Conservation (phyloP, 2,329 filamentous ascomycete species). For the Lasiodiplodia sp. region DNA sequence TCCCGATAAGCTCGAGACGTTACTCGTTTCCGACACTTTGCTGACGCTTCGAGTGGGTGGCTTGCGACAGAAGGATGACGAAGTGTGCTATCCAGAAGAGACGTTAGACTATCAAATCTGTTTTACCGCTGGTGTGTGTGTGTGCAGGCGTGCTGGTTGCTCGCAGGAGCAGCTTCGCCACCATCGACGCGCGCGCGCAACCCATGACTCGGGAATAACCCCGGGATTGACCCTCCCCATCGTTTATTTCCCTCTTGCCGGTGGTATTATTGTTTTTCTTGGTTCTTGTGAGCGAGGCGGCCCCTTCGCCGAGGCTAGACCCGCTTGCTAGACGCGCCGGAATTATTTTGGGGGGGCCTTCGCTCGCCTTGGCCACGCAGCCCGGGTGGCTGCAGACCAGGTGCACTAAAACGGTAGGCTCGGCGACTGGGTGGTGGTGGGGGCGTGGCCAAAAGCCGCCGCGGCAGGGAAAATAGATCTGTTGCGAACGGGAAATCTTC, state of each 20-base stretch:
- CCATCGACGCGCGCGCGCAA: neutral
- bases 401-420: neutral
- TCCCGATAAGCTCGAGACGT: neutral
- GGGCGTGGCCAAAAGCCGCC: constrained; percentile 10
- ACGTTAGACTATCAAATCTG: neutral
- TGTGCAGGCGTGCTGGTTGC: neutral
- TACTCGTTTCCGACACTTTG: neutral
- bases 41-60: neutral
- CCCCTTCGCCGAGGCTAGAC: neutral
- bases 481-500: neutral
- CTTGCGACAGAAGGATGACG: neutral
- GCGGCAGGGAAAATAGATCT: neutral
- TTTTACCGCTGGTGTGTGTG: neutral
- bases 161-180: neutral
- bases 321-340: neutral
- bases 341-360: neutral
- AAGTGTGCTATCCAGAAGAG: neutral
- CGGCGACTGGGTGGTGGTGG: neutral
- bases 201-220: neutral
- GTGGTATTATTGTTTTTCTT: neutral
- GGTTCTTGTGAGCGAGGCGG: neutral
- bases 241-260: neutral
- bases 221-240: neutral
- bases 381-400: constrained; percentile 2
- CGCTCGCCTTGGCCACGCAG: constrained; percentile 7